Evolutionary conservation across 441 rosid genomes (phyloP), one percentile per base, ranked within the genome.

Genomic region (Pelargonium australe): DNA sequence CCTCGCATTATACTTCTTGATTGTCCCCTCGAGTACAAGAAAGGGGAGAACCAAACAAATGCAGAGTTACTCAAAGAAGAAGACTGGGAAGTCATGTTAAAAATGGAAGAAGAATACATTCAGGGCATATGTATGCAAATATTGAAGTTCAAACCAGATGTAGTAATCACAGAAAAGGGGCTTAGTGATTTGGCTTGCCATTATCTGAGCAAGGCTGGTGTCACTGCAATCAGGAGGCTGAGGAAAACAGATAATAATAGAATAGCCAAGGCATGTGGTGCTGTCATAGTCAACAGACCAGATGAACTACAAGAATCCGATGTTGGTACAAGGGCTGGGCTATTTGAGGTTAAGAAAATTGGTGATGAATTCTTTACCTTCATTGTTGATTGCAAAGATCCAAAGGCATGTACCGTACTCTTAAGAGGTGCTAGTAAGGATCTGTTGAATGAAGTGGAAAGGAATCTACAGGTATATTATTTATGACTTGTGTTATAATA

Each of bases 21-120:
- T 76, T 86, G 84, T 63, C 98, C 98, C n/a, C 87, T 93, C 53
- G 98, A 93, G 85, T 91, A 93, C 85, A 93, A 93, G 81, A 93
- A 93, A 74, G 98, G 98, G 14, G 98, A 93, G 86, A 93, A 89
- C 79, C 97, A 93, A 75, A 93, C 98, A 70, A 93, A 93, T 77
- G 98, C 96, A 0, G 97, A 93, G 81, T 70, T 94, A 85, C 87
- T 89, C 62, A 87, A 76, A 78, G 96, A 94, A 84, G 99, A 94
- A 72, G 97, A 91, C 73, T 94, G 98, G 98, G 87, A 79, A 77
- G 83, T 88, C 43, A 80, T 94, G 70, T 69, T 94, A 81, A 91
- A 85, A 78, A 82, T 91, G 83, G 98, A 94, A 77, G 97, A 94
- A 82, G 97, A 91, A 76, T 94, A 86, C 76, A 88, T 94, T 11